These are phyloP conservation scores for Berkeleyomyces basicola DNA, from an alignment of 2,329 filamentous ascomycete species.

Conservation along the genomic window DNA sequence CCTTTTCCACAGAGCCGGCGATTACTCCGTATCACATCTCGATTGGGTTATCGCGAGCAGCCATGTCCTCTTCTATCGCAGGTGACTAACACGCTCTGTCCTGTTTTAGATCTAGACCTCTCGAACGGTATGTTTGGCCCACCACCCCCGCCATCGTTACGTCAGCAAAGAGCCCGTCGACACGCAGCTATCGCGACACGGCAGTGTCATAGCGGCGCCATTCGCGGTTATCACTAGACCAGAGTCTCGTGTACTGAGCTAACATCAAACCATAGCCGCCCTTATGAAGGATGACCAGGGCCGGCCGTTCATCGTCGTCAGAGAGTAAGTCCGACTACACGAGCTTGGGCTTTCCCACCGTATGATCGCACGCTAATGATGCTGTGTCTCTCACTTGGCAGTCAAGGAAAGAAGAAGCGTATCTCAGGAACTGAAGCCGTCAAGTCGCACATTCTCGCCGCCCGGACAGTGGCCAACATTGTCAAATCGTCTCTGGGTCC, in stretches of 20 bases:
- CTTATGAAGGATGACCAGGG: slow-evolving; percentile 96
- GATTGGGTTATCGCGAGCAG: not conserved
- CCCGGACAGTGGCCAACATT: slow-evolving; percentile 88
- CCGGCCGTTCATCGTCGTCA: slow-evolving; percentile 90
- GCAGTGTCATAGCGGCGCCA: not conserved
- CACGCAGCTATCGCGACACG: not conserved
- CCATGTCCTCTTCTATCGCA: not conserved
- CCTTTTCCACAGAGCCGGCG: not conserved
- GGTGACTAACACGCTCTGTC: not conserved
- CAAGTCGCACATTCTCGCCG: slow-evolving; percentile 94
- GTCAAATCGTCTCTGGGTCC: slow-evolving; percentile 95
- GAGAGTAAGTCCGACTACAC: slow-evolving; percentile 53
- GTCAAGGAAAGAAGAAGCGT: slow-evolving; percentile 94
- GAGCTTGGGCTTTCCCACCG: not conserved
- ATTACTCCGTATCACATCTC: not conserved
- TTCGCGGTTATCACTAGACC: not conserved
- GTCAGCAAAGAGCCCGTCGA: slow-evolving; percentile 13
- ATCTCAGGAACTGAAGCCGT: slow-evolving; percentile 93
- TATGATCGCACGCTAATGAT: slow-evolving; percentile 16
- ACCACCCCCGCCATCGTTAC: slow-evolving; percentile 6
- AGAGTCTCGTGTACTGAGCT: slow-evolving; percentile 2
- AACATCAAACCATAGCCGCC: slow-evolving; percentile 29
- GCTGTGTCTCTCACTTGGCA: slow-evolving; percentile 23
- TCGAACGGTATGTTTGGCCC: slow-evolving; percentile 49
- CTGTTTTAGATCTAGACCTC: slow-evolving; percentile 55